These are phyloP conservation scores for Alternaria ventricosa DNA, from an alignment of 2,329 filamentous ascomycete genomes.

Conservation along the genomic window DNA sequence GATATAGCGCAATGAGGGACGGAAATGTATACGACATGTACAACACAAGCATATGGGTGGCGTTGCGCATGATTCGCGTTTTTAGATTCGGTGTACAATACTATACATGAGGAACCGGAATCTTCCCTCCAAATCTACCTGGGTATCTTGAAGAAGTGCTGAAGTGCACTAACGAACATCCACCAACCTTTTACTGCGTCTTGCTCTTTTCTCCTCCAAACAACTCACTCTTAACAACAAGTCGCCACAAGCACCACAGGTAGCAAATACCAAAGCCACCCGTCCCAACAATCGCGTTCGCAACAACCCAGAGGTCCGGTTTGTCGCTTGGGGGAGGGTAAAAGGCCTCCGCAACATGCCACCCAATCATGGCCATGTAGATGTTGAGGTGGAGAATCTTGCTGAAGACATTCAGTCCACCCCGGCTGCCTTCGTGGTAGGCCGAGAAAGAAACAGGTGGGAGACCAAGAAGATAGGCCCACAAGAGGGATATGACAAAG, in stretches of 20 bases:
- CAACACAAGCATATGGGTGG: constrained; percentile 41
- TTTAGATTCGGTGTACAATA: constrained; percentile 29
- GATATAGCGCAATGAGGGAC: constrained; percentile 37
- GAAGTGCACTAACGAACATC: background rate
- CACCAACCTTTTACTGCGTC: constrained; percentile 40
- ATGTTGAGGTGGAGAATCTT: constrained; percentile 78
- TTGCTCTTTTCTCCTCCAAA: constrained; percentile 47
- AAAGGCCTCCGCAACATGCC: constrained; percentile 79
- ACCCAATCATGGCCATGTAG: constrained; percentile 77
- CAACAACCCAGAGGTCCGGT: constrained; percentile 93
- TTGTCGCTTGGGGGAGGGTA: constrained; percentile 73
- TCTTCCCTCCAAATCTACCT: constrained; percentile 36
- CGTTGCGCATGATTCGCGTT: constrained; percentile 35
- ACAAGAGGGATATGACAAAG: constrained; percentile 80
- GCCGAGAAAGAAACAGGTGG: constrained; percentile 76
- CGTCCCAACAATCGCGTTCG: constrained; percentile 85
- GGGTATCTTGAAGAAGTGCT: constrained; percentile 27
- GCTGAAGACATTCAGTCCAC: constrained; percentile 60
- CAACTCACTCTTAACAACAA: constrained; percentile 65
- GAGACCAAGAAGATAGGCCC: constrained; percentile 88
- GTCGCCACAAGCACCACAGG: constrained; percentile 83
- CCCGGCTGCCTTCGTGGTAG: constrained; percentile 61
- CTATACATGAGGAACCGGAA: constrained; percentile 26
- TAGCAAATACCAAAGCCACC: constrained; percentile 88
- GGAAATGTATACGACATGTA: constrained; percentile 42